phyloP scores from a whole-genome alignment of 768 basidiomycete species.

The Leccinellum rugosiceps region DNA sequence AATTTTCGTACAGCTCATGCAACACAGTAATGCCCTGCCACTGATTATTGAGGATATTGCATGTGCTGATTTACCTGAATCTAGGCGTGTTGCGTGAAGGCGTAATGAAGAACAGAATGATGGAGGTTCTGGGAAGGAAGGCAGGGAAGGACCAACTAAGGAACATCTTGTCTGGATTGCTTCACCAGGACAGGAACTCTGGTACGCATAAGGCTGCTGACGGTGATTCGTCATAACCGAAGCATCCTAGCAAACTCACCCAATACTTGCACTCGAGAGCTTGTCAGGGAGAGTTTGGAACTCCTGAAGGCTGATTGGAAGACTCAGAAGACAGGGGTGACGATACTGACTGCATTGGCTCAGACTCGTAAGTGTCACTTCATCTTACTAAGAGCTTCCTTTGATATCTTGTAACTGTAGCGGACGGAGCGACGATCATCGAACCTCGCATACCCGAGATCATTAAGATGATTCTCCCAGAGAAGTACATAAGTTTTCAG shows the following conservation, averaged over 20 bases:
- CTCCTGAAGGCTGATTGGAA: constrained; percentile 11
- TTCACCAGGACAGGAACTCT: constrained; percentile 21
- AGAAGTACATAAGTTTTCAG: not conserved
- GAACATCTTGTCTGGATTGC: constrained; percentile 21
- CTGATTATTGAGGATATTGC: not conserved
- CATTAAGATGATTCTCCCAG: not conserved
- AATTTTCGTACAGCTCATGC: constrained; percentile 21
- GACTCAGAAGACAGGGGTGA: constrained; percentile 22
- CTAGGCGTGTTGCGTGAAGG: constrained; percentile 15
- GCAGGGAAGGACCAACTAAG: constrained; percentile 11
- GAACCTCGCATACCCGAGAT: not conserved
- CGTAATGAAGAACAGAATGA: constrained; percentile 15
- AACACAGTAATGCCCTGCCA: constrained; percentile 9
- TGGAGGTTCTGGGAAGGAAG: constrained; percentile 16
- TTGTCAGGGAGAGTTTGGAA: constrained; percentile 11
- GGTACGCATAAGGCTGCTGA: not conserved
- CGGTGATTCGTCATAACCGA: not conserved
- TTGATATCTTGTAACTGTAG: not conserved
- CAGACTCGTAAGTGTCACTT: constrained; percentile 12
- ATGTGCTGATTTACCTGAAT: not conserved
- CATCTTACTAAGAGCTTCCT: not conserved
- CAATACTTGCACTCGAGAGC: constrained; percentile 11
- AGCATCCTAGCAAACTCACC: not conserved
- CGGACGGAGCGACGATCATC: not conserved
- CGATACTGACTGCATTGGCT: constrained; percentile 21